Evolutionary conservation across 306 rosid genomes (phyloP), one percentile per base, ranked within the genome.

Genomic region (Phaseolus lunatus): DNA sequence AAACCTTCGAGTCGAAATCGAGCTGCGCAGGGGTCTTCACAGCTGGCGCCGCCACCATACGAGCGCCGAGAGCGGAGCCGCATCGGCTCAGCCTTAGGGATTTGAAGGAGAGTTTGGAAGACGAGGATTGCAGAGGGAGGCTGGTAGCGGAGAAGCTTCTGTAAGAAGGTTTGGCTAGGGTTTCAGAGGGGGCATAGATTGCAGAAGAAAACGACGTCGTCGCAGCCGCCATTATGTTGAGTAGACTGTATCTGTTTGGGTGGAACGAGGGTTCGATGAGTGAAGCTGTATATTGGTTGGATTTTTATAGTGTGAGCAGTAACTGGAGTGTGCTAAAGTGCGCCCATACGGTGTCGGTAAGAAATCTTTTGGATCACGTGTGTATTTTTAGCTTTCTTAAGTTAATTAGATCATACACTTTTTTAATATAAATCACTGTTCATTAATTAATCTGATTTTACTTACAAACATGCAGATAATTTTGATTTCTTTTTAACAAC

Each of bases 1-100:
- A 95, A 11, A 92, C 76, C 4, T 90, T 76, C 0, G 99, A 87
- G 5, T 95, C 84, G 73, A 95, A 95, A 81, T 95, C 96, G 3
- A 92, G 94, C 3, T 78, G 63, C 3, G 72, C 56, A 0, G 87
- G 89, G 12, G 78, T 49, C 72, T 74, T 79, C 11, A 85, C 29
- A 0, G 91, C 37, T 14, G 95, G 89, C 20, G 73, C 78, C 5
- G 98, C 87, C 10, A 91, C 99, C 98, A 90, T 91, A 20, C 82
- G 83, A 52, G 97, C 91, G 14, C 90, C 91, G 16, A 92, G 84
- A 52, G 92, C 90, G 1, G 70, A 22, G 19, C 49, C 70, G 23
- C 41, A 19, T 2, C 80, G 81, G 44, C 82, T 16, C 20, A 80
- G 76, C 15, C 70, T 70, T 7, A 87, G 72, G 77, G 94, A 58